Base-by-base conservation (phyloP, 192 early-diverging fungal species). In the Rhizoclosmatium sp. region DNA sequence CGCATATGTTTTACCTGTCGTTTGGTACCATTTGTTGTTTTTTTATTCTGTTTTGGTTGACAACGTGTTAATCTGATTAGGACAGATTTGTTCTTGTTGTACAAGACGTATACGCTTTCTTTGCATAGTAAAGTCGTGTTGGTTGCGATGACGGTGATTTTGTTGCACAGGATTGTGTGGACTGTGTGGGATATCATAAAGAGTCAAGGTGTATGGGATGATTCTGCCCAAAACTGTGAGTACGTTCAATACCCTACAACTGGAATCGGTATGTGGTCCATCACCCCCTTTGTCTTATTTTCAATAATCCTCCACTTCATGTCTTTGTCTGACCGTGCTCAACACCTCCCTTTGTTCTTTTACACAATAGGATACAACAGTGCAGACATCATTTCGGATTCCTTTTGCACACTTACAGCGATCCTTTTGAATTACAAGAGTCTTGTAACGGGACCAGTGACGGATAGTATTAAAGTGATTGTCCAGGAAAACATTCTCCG, bases 401-500 rank as follows among this genome's bases (percentile, higher is more conserved):
- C 21, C 9, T 67, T 67, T 67, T 41, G 42, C 16, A 67, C 65
- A 16, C 4, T 67, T 39, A 46, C 45, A 9, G 65, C 40, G 9
- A 3, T 67, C 0, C 3, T 45, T 4, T 39, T 67, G 4, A 67
- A 67, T 47, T 67, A 41, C 21, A 7, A 46, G 65, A 7, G 10
- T 7, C 44, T 67, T 21, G 39, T 9, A 64, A 44, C 31, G 9
- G 9, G 14, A 62, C 4, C 9, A 7, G 5, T 54, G 19, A 23
- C 4, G 23, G 60, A 62, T 7, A 62, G 5, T 23, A 21, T 62
- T 1, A 62, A 62, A 31, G 60, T 62, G 23, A 31, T 62, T 19
- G 23, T 62, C 21, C 60, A 62, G 60, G 60, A 62, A 23, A 62
- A 62, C 60, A 62, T 67, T 19, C 44, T 67, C 39, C 23, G 65